Evolutionary conservation across 2,329 filamentous ascomycete genomes (phyloP), one percentile per base, ranked within the genome.

Genomic region (Clonostachys solani): DNA sequence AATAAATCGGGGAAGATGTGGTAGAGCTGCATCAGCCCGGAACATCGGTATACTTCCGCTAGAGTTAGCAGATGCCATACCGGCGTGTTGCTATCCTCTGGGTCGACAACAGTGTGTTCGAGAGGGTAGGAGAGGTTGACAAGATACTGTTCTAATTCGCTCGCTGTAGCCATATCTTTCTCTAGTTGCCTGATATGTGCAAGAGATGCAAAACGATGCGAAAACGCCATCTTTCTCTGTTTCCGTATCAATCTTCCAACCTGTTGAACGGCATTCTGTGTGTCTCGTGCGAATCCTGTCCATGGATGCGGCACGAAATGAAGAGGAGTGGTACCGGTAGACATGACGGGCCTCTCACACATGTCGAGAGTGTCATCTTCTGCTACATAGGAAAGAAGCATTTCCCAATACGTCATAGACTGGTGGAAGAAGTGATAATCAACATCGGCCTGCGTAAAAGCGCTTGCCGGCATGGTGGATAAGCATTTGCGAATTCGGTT

Each of bases 1-100:
- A 56, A 50, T 4, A 58, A 35, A 36, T 58, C 56, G 5, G 56
- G 52, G 33, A 58, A 56, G 5, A 58, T 52, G n/a, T 51, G 51
- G 23, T 58, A 58, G 1, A 58, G 40, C 12, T 58, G 55, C 0
- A 58, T 12, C 1, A 56, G 42, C 0, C 51, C 54, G 0, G 50
- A 52, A 35, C 47, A 56, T 2, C 48, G 51, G 13, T 52, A 56
- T 3, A 52, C 53, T 29, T 58, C 53, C 15, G 54, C 54, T 13
- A 58, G 50, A 6, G 49, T 46, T 15, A 45, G 23, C 1, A 57
- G 43, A 12, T 57, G 54, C 6, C n/a, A 42, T 1, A 54, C 12
- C 1, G 55, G 48, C 1, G 56, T 56, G 7, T 45, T 46, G 0
- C 48, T 46, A 10, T 57, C 55, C 0, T 51, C 50, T 1, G 47